Conservation (phyloP, 257 asterid genomes). For the Solanum habrochaites region DNA sequence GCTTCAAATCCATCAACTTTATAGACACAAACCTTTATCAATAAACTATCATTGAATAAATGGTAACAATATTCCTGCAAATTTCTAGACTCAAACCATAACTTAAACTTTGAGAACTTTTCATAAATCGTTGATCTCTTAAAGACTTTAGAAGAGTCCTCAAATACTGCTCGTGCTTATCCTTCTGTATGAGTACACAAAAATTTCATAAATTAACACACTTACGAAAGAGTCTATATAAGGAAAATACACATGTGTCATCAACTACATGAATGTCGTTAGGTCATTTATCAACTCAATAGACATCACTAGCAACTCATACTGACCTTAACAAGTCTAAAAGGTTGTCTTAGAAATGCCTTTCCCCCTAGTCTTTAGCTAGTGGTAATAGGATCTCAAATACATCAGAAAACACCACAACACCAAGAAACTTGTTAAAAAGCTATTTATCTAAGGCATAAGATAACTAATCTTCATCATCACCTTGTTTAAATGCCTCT, state of each 20-base stretch:
- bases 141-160: background rate
- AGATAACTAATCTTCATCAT: background rate
- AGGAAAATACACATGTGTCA: background rate
- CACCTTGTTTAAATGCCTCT: background rate
- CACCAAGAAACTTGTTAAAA: background rate
- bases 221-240: background rate
- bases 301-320: background rate
- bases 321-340: background rate
- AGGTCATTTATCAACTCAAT: background rate
- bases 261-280: background rate
- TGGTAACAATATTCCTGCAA: background rate
- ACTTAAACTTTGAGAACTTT: background rate
- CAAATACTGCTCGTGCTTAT: background rate
- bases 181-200: background rate
- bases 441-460: background rate
- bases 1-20: background rate
- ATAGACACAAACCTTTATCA: too few species aligned
- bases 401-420: background rate
- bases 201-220: background rate
- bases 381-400: background rate
- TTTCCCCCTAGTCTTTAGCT: background rate
- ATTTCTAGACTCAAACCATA: background rate
- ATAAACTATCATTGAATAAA: background rate
- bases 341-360: background rate
- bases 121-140: background rate